A percentile compares a stretch with the other conserved stretches of the same genome.
phyloP scores from a whole-genome alignment of 1,139 yeast species.

The Nakaseomyces uthaithaninus region DNA sequence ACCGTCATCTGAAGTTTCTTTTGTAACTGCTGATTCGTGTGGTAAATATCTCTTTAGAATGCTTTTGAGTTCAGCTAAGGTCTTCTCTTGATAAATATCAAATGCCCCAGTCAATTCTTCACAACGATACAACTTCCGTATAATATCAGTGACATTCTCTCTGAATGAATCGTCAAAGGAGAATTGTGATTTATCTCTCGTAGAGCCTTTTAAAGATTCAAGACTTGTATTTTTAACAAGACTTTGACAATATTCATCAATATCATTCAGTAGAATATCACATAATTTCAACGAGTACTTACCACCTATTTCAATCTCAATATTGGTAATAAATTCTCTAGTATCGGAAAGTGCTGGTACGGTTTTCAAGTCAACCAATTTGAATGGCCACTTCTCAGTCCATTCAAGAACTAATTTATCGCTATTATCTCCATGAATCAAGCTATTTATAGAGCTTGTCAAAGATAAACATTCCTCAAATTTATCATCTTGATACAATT shows the following conservation, averaged over 20 bases:
- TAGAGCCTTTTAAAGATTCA: constrained; percentile 37
- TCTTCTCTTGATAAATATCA: constrained; percentile 55
- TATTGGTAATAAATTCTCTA: constrained; percentile 43
- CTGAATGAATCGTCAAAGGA: constrained; percentile 21
- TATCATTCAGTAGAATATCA: constrained; percentile 49
- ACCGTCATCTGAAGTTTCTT: constrained; percentile 13
- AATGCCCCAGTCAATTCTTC: constrained; percentile 61
- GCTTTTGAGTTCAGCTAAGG: constrained; percentile 61
- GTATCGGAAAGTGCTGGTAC: constrained; percentile 54
- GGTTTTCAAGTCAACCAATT: constrained; percentile 43
- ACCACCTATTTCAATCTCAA: constrained; percentile 57
- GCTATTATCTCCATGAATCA: constrained; percentile 46
- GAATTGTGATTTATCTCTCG: constrained; percentile 20
- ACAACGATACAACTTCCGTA: constrained; percentile 53
- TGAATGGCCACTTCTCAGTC: constrained; percentile 43
- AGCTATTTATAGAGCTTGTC: constrained; percentile 47
- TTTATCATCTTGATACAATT: constrained; percentile 38
- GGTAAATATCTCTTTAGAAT: constrained; percentile 65
- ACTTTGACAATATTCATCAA: constrained; percentile 47
- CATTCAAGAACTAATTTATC: constrained; percentile 31
- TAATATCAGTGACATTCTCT: constrained; percentile 37
- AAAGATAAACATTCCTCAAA: constrained; percentile 43
- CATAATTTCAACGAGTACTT: constrained; percentile 53
- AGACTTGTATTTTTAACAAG: constrained; percentile 46
- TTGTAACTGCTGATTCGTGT: constrained; percentile 24